Percentiles rank a stretch among this genome's conserved stretches.
Conservation (phyloP, 208 protist species). For the Leishmania major region DNA sequence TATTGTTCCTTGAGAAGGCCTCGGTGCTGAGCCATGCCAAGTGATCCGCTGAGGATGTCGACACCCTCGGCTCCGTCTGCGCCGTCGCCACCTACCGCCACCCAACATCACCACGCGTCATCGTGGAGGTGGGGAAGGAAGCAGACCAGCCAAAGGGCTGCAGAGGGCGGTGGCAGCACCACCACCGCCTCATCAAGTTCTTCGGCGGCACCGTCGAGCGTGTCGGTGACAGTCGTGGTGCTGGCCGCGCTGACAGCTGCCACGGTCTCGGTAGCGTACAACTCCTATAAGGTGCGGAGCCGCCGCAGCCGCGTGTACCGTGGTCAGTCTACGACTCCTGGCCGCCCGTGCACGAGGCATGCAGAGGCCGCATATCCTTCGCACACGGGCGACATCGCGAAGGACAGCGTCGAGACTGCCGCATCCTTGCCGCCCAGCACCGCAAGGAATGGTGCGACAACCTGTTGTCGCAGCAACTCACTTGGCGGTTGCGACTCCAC, state of each 20-base stretch:
- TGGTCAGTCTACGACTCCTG: neutral
- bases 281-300: conserved; percentile 4
- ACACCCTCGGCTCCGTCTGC: neutral
- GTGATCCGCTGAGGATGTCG: neutral
- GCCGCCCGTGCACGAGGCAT: neutral
- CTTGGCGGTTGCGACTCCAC: neutral
- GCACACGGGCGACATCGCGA: neutral
- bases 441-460: neutral
- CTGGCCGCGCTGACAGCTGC: conserved; percentile 17
- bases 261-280: conserved; percentile 10
- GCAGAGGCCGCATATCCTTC: neutral
- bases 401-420: neutral
- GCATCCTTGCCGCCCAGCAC: neutral
- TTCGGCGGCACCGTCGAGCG: neutral
- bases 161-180: neutral
- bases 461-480: neutral
- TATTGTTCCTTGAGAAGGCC: neutral
- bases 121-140: neutral
- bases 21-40: neutral
- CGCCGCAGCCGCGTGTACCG: neutral
- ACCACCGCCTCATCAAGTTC: neutral
- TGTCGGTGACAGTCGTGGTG: neutral
- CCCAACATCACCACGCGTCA: neutral
- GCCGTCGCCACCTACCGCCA: neutral
- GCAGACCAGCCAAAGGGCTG: neutral